Evolutionary conservation across 371 early-diverging fungal genomes (phyloP), one percentile per base, ranked within the genome.

Genomic region (Mortierella sp.): DNA sequence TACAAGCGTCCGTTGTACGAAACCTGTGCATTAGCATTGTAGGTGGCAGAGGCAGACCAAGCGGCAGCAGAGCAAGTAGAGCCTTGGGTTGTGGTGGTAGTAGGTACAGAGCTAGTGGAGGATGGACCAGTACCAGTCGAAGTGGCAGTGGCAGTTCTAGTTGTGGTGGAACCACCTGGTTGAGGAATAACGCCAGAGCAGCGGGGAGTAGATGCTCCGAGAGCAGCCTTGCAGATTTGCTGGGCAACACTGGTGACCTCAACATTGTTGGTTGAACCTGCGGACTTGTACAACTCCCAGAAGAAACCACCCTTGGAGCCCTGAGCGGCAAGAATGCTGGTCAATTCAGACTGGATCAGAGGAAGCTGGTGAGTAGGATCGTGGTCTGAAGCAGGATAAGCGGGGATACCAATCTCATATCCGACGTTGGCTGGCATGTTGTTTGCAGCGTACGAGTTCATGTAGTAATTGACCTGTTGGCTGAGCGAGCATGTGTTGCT

Each of bases 1-100:
- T 79, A 84, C 26, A 65, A 45, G 57, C 58, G 73, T 19, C 83
- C 83, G 53, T 89, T 83, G 76, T 86, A 84, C 12, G 87, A 85
- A 49, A 89, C 89, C 15, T 68, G 61, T 35, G 65, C 58, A 28
- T 84, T 84, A 22, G 66, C 70, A 32, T 74, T 68, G 72, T 90
- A 89, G 29, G 72, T 54, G 13, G 75, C 47, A 45, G 83, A 71
- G 19, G 83, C 56, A 31, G 68, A 53, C 72, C 77, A 90, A 45
- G 85, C 84, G 35, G 74, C 34, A 13, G 51, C 60, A n/a, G 66
- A 32, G 76, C 82, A 82, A 17, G 42, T 32, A 15, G 61, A 9
- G 1, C 43, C 32, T 4, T 26, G 26, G 55, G 72, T 28, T 4
- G 64, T 34, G 47, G 84, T 82, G 31, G 73, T 55, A 22, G 57